phyloP scores from a whole-genome alignment of 2,329 filamentous ascomycete species.

The Fusarium euwallaceae region DNA sequence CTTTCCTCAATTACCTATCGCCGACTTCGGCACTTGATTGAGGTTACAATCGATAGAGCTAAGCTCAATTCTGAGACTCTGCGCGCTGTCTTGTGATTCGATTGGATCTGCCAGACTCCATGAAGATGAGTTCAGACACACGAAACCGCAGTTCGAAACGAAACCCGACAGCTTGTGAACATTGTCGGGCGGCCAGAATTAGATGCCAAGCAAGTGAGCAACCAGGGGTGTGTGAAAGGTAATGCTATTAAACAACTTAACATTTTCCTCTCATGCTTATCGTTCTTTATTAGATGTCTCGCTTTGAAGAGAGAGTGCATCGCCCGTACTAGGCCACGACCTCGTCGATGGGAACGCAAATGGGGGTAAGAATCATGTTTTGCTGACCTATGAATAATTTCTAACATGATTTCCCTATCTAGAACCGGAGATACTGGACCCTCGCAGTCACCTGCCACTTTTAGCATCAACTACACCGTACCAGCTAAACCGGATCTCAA shows the following conservation, averaged over 20 bases:
- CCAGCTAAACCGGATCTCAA: neutral
- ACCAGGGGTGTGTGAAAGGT: neutral
- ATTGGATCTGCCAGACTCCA: neutral
- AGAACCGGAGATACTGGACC: neutral
- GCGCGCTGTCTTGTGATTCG: neutral
- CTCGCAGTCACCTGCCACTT: neutral
- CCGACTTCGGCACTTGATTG: neutral
- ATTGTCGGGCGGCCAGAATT: neutral
- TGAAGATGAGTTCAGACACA: neutral
- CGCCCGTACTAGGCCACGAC: neutral
- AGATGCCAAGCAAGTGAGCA: neutral
- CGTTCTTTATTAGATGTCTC: neutral
- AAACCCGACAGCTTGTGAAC: neutral
- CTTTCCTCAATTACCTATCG: neutral
- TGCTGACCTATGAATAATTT: accelerated
- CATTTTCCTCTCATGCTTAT: neutral
- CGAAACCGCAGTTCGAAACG: neutral
- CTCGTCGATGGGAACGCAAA: neutral
- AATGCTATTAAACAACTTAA: neutral
- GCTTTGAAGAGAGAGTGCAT: neutral
- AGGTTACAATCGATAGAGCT: neutral
- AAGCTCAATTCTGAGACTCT: neutral
- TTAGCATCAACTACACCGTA: neutral
- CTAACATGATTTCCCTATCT: neutral
- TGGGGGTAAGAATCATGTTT: neutral